Percentiles rank a stretch among this genome's conserved stretches.
Conservation (phyloP, 2,329 filamentous ascomycete species). For the Xylariaceae sp. region DNA sequence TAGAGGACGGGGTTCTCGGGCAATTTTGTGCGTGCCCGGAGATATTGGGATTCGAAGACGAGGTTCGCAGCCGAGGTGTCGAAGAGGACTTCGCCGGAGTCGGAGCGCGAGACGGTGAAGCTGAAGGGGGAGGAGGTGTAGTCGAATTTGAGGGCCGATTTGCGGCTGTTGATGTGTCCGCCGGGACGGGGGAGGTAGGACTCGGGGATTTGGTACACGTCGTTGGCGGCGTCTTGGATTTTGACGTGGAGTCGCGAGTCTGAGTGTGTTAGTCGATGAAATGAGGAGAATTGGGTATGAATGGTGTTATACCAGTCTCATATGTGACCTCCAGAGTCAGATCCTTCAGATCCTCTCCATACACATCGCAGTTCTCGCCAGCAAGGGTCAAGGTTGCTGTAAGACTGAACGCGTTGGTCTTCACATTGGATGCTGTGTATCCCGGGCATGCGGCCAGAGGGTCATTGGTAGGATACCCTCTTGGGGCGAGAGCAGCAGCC, state of each 20-base stretch:
- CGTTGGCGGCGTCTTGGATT: constrained; percentile 63
- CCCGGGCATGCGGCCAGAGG: constrained; percentile 49
- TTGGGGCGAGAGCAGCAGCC: constrained; percentile 24
- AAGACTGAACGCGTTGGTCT: constrained; percentile 45
- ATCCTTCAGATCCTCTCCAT: constrained; percentile 61
- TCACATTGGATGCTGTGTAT: constrained; percentile 55
- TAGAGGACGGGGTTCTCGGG: constrained; percentile 67
- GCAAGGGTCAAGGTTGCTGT: constrained; percentile 60
- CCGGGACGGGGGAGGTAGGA: constrained; percentile 59
- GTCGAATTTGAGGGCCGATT: constrained; percentile 31
- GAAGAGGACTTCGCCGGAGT: constrained; percentile 52
- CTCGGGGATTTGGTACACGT: constrained; percentile 70
- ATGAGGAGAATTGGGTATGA: background rate
- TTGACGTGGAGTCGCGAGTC: constrained; percentile 67
- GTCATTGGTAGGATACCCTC: constrained; percentile 26
- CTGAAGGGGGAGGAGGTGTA: constrained; percentile 37
- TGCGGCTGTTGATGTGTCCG: constrained; percentile 15
- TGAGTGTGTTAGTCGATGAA: constrained; percentile 26
- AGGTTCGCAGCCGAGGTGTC: constrained; percentile 62
- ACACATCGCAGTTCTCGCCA: constrained; percentile 61
- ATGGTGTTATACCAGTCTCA: constrained; percentile 43
- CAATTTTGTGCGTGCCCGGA: constrained; percentile 65
- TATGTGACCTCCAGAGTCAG: constrained; percentile 60
- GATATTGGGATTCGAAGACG: constrained; percentile 73
- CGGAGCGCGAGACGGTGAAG: constrained; percentile 37